Percentiles rank a stretch among this genome's conserved stretches.
phyloP scores from a whole-genome alignment of 495 filamentous ascomycete genomes.

The Lasiosphaeris hirsuta region DNA sequence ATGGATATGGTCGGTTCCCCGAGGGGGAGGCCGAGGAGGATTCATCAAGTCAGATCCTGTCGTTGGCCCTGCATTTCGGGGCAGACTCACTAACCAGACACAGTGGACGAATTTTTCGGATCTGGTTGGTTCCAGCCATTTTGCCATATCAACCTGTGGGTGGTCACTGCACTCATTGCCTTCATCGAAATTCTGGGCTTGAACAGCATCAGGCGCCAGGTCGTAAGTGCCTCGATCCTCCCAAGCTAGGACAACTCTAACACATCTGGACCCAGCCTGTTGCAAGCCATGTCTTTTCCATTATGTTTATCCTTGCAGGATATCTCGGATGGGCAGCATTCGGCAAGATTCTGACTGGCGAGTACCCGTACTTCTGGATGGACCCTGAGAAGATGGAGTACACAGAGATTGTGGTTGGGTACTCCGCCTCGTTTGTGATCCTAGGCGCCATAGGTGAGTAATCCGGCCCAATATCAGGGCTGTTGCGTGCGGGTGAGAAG shows the following conservation, averaged over 20 bases:
- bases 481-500: neutral
- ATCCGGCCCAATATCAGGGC: neutral
- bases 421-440: conserved; percentile 33
- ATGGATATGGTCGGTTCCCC: conserved; percentile 31
- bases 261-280: conserved; percentile 30
- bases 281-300: conserved; percentile 31
- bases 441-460: conserved; percentile 36
- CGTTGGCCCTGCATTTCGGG: neutral
- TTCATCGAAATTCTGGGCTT: conserved; percentile 45
- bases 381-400: conserved; percentile 35
- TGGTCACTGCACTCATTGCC: conserved; percentile 39
- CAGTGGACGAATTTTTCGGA: conserved; percentile 28
- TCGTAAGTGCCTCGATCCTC: conserved; percentile 28
- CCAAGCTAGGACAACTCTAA: neutral
- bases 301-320: conserved; percentile 33
- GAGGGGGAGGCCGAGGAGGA: conserved; percentile 4
- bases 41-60: neutral
- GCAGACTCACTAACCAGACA: neutral
- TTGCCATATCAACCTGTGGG: conserved; percentile 44
- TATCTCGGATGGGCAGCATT: conserved; percentile 50
- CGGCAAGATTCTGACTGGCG: conserved; percentile 44
- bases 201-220: conserved; percentile 48
- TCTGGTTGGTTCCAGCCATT: conserved; percentile 38
- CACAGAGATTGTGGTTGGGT: conserved; percentile 34
- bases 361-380: conserved; percentile 49